Evolutionary conservation across 441 rosid species (phyloP).

Genomic region (Metrosideros polymorpha): DNA sequence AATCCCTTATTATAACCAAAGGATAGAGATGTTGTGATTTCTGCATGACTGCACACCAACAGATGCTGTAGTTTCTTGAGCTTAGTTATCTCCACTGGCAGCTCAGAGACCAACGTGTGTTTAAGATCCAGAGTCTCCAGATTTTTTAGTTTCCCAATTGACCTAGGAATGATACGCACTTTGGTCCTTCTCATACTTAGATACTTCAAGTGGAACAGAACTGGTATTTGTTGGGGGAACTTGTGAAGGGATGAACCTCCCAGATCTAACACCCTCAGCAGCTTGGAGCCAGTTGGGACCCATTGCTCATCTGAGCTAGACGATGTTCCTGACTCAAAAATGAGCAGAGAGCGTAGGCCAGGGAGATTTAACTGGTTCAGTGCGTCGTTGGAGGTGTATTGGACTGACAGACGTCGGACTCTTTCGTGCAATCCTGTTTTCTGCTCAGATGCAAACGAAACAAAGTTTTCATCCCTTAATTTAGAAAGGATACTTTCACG

Average conservation of each 20-base stretch:
- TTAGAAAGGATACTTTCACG: too few relatives aligned
- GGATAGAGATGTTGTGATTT: fast-evolving
- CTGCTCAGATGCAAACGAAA: too few relatives aligned
- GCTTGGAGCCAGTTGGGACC: not conserved
- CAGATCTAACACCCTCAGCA: not conserved
- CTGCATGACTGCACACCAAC: not conserved
- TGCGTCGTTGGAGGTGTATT: not conserved
- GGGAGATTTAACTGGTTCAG: not conserved
- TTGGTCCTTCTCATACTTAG: not conserved
- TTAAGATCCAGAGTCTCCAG: not conserved
- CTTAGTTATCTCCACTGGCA: not conserved
- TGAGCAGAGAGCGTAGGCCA: not conserved
- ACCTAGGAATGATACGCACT: fast-evolving
- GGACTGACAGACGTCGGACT: too few relatives aligned
- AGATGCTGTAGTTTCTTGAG: not conserved
- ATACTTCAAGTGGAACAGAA: not conserved
- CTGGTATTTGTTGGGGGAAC: not conserved
- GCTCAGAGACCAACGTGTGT: not conserved
- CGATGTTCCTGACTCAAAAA: not conserved
- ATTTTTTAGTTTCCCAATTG: not conserved
- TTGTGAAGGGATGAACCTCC: not conserved
- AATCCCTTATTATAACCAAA: fast-evolving
- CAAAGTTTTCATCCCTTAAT: too few relatives aligned
- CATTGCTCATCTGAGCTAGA: not conserved
- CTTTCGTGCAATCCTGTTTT: too few relatives aligned